Percentiles rank a stretch among this genome's conserved stretches.
phyloP scores from a whole-genome alignment of 164 flowering plant species.

The Stephania japonica region DNA sequence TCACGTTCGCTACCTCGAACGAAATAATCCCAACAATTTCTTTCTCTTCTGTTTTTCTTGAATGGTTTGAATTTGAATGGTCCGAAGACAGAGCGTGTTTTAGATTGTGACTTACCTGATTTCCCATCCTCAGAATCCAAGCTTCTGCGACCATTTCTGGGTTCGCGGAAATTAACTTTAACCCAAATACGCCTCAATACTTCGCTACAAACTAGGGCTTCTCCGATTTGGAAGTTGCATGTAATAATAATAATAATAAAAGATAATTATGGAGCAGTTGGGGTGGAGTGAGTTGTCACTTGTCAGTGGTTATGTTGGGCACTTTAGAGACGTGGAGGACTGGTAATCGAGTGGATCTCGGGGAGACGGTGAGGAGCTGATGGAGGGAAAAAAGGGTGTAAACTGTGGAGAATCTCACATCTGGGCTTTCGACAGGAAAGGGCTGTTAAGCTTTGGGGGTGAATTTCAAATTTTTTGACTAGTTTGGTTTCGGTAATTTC shows the following conservation, averaged over 20 bases:
- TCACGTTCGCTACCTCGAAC: conserved; percentile 83
- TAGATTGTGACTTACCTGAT: conserved; percentile 84
- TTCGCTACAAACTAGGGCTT: background rate
- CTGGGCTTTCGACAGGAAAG: too few relatives aligned
- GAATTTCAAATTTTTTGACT: too few relatives aligned
- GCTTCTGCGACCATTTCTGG: conserved; percentile 71
- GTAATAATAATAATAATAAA: background rate
- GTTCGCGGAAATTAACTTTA: background rate
- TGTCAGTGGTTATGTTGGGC: background rate
- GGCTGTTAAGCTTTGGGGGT: too few relatives aligned
- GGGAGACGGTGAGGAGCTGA: background rate
- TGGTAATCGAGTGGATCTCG: background rate
- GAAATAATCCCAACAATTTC: conserved; percentile 75
- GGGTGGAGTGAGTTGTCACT: background rate
- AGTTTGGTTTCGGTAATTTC: too few relatives aligned
- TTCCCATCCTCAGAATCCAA: conserved; percentile 82
- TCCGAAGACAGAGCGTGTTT: conserved; percentile 60
- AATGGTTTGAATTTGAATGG: conserved; percentile 36
- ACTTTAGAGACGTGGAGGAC: background rate
- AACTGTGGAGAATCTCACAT: too few relatives aligned
- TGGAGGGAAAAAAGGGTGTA: too few relatives aligned
- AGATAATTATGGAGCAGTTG: background rate
- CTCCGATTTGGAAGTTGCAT: background rate
- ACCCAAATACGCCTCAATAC: background rate
- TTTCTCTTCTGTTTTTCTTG: conserved; percentile 27